phyloP scores from a whole-genome alignment of 176 grass and related monocot genomes.

The Neostapfia colusana region DNA sequence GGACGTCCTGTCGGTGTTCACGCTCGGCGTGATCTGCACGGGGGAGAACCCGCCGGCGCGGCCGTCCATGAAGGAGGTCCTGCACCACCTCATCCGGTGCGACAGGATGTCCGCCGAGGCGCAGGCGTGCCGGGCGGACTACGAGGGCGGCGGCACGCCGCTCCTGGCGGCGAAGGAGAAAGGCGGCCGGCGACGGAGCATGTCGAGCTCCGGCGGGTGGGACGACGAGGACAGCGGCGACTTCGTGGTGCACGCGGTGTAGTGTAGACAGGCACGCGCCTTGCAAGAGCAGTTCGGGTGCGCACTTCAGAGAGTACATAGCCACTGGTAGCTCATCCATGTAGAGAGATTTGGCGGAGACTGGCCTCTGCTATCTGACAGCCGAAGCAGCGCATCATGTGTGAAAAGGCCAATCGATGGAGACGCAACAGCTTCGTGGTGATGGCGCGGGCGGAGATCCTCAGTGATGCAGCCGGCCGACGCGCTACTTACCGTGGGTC shows the following conservation, averaged over 20 bases:
- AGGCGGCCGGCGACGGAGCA: conserved; percentile 31
- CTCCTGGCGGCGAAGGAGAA: conserved; percentile 40
- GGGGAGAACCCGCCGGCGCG: conserved; percentile 45
- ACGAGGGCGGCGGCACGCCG: background rate
- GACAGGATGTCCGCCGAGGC: conserved; percentile 28
- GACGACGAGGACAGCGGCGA: conserved; percentile 41
- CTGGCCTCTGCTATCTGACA: background rate
- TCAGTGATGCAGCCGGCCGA: no score
- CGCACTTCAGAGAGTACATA: background rate
- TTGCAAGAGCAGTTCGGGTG: background rate
- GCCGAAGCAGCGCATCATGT: no score
- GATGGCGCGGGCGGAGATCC: no score
- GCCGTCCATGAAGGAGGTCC: conserved; percentile 70
- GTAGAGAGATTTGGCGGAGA: background rate
- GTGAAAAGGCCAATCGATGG: no score
- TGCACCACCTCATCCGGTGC: conserved; percentile 47
- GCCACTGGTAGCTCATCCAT: background rate
- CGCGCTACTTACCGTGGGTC: background rate
- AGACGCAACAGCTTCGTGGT: no score
- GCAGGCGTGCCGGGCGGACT: conserved; percentile 7
- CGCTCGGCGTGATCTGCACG: conserved; percentile 68
- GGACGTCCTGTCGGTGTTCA: conserved; percentile 57
- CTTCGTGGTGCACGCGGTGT: conserved; percentile 36
- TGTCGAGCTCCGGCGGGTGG: conserved; percentile 37
- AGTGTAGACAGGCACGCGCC: conserved; percentile 4